A percentile compares a stretch with the other conserved stretches of the same genome.
Conservation (phyloP, 2,329 filamentous ascomycete species). For the Trichoderma simmonsii region DNA sequence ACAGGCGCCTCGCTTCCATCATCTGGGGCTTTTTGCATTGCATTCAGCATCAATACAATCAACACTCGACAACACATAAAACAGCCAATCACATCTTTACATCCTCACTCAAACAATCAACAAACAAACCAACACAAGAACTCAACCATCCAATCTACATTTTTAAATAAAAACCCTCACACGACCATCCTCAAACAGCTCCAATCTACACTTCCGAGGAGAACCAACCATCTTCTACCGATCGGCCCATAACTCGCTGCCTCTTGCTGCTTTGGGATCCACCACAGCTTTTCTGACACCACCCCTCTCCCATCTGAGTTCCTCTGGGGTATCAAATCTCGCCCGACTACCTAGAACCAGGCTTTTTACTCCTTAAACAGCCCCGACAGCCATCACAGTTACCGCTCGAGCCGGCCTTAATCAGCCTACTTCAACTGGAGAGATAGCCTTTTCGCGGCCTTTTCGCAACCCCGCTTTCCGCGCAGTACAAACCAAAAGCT, state of each 20-base stretch:
- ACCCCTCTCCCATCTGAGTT: constrained; percentile 3
- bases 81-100: not conserved
- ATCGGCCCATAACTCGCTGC: not conserved
- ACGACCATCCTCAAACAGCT: not conserved
- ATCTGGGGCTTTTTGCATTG: not conserved
- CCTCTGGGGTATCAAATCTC: not conserved
- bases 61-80: not conserved
- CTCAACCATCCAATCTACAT: not conserved
- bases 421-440: not conserved
- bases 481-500: not conserved
- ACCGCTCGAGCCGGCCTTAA: constrained; percentile 4
- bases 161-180: not conserved
- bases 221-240: not conserved
- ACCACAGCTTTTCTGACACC: constrained; percentile 10
- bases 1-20: constrained; percentile 4
- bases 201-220: not conserved
- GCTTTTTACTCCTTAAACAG: not conserved
- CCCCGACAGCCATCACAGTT: not conserved
- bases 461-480: not conserved
- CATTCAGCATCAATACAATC: not conserved
- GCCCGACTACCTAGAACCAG: not conserved
- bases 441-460: not conserved
- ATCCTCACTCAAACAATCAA: not conserved
- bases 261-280: not conserved
- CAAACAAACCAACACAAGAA: not conserved